Evolutionary conservation across 768 basidiomycete species (phyloP), one percentile per base, ranked within the genome.

Genomic region (Infundibulicybe gibba): DNA sequence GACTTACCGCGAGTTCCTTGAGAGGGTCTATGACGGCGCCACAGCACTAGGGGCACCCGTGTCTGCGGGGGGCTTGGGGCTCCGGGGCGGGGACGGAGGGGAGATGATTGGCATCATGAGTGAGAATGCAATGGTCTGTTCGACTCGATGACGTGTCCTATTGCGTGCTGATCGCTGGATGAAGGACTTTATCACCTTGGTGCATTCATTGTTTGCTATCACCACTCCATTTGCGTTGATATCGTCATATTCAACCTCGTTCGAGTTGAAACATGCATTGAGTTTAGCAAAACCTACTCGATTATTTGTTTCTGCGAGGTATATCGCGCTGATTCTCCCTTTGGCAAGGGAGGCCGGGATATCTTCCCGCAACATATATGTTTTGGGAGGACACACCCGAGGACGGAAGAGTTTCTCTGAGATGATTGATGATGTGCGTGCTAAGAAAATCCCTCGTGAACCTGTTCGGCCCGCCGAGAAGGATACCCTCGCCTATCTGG

Each of bases 401-500:
- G 77, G 76, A 1, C 64, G 68, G 30, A 66, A 61, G 43, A 75
- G 68, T 52, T 70, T 83, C 45, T 57, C 58, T 3, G 68, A 72
- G 19, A 61, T 83, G 35, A 68, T 83, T 11, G 59, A 67, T 5
- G 53, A 61, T 9, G 72, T 71, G 20, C 64, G 62, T 35, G 52
- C 49, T 10, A 68, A 65, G 16, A 62, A 65, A 0, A 54, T 76
- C 1, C 70, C 77, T 6, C 58, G 68, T 1, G 55, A 77, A 1
- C 65, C 67, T 1, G 61, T 80, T 30, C 71, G 68, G 35, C 66
- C 70, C 0, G 84, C 77, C 0, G 64, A 53, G 14, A 68, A 65
- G 25, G 66, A 82, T 49, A 85, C 81, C 0, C 63, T 87, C 1
- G 87, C 83, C 1, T 87, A 89, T 58, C 66, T 90, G 3, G 67